A percentile compares a stretch with the other conserved stretches of the same genome.
Evolutionary conservation across 2,329 filamentous ascomycete genomes (phyloP).

Genomic region (Bipolaris zeicola): DNA sequence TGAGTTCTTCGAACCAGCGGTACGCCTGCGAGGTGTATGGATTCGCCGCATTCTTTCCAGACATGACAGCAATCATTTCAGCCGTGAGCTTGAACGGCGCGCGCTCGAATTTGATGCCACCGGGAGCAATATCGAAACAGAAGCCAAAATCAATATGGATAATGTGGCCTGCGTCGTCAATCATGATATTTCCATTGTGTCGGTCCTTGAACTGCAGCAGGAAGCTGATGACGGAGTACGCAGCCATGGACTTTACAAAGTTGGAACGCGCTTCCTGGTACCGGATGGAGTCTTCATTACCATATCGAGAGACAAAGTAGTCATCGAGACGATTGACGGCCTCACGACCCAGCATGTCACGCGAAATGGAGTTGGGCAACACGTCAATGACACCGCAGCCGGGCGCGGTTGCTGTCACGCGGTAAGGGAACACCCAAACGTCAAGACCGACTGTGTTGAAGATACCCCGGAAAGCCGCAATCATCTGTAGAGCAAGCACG

Average conservation of each 20-base stretch:
- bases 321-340: conserved; percentile 98
- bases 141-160: conserved; percentile 96
- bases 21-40: conserved; percentile 76
- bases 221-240: conserved; percentile 96
- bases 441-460: conserved; percentile 95
- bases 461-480: conserved; percentile 94
- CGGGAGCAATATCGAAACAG: conserved; percentile 98
- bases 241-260: conserved; percentile 99
- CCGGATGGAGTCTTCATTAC: conserved; percentile 89
- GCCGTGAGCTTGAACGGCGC: conserved; percentile 97
- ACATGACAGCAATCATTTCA: conserved; percentile 99
- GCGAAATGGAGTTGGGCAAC: conserved; percentile 94
- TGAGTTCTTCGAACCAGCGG: conserved; percentile 94
- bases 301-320: conserved; percentile 97
- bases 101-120: conserved; percentile 95
- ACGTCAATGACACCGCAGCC: conserved; percentile 99
- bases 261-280: conserved; percentile 96
- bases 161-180: conserved; percentile 84
- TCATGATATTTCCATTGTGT: conserved; percentile 84
- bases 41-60: conserved; percentile 62
- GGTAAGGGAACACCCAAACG: conserved; percentile 95
- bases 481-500: conserved; percentile 95
- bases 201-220: conserved; percentile 97
- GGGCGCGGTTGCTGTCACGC: conserved; percentile 94
- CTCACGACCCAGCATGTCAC: conserved; percentile 97